Evolutionary conservation across 2,329 filamentous ascomycete species (phyloP), one percentile per base, ranked within the genome.

Genomic region (Aschersonia sp.): DNA sequence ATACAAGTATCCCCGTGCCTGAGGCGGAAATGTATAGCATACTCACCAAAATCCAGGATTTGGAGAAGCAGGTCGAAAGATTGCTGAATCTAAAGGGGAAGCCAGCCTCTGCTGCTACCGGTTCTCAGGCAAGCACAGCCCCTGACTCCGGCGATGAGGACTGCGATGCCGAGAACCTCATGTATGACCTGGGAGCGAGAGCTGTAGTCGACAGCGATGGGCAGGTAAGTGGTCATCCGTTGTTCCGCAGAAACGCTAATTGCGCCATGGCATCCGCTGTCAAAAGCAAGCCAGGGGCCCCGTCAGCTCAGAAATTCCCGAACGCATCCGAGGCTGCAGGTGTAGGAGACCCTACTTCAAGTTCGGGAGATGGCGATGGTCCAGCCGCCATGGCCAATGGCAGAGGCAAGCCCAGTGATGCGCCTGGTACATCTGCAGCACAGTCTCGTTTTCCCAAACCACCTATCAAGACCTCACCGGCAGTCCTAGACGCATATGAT

Each of bases 1-100:
- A 54, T 6, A 49, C 49, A 7, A 54, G 54, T 11, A 50, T 61
- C n/a, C 52, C 58, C 12, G 54, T 62, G 32, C 49, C 58, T 5
- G 48, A 53, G 30, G 47, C 53, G 30, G 53, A 53, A 22, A 44
- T 64, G 5, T 44, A 54, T 5, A 51, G 54, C 31, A 56, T 64
- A 22, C 51, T 64, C 5, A 48, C 54, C 41, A 58, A 59, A 48
- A 55, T 64, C 44, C 52, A 56, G 37, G 47, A 40, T 2, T 52
- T 63, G 1, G 54, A 61, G 47, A 48, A 54, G 14, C 55, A 63
- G 50, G 58, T 63, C 12, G 47, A 50, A 29, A 50, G 41, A 14
- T 51, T 62, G 54, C 44, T 64, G 10, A 32, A 37, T 10, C 41
- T 30, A 5, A 31, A 41, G n/a, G 22, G 40, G n/a, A 44, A 49